A percentile compares a stretch with the other conserved stretches of the same genome.
Conservation (phyloP, 371 early-diverging fungal species). For the Sanchytrium tribonematis region DNA sequence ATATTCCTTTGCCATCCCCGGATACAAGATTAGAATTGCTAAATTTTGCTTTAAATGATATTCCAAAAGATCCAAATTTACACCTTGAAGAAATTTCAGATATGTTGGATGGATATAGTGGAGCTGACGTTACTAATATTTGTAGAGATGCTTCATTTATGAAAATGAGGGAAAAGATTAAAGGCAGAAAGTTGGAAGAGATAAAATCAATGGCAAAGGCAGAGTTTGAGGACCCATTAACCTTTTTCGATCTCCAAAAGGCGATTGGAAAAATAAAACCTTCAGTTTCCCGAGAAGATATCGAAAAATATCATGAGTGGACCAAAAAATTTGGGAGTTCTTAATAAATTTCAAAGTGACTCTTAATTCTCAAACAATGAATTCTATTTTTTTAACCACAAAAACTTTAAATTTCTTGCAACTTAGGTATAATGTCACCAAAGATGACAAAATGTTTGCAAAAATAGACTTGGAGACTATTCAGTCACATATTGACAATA, state of each 20-base stretch:
- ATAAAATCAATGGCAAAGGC: slow-evolving; percentile 16
- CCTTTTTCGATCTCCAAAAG: slow-evolving; percentile 16
- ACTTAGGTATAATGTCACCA: neutral
- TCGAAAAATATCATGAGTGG: slow-evolving; percentile 23
- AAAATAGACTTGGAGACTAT: neutral
- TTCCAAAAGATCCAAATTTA: slow-evolving; percentile 13
- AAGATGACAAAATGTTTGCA: neutral
- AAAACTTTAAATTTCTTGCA: neutral
- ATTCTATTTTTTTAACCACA: neutral
- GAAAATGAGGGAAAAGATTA: slow-evolving; percentile 15
- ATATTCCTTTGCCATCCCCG: slow-evolving; percentile 59
- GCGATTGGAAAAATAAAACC: slow-evolving; percentile 19
- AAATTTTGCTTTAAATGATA: slow-evolving; percentile 11
- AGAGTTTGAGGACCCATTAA: slow-evolving; percentile 18
- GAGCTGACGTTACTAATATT: slow-evolving; percentile 17
- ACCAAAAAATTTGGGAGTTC: slow-evolving; percentile 20
- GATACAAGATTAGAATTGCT: slow-evolving; percentile 19
- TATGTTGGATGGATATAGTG: slow-evolving; percentile 14
- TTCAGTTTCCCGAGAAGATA: slow-evolving; percentile 18
- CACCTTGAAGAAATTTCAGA: slow-evolving; percentile 16
- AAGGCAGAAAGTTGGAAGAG: slow-evolving; percentile 19
- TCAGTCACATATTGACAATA: neutral
- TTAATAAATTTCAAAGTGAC: neutral
- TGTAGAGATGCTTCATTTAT: slow-evolving; percentile 3
- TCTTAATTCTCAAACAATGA: too few relatives aligned